Evolutionary conservation across 139 green algal genomes (phyloP), one percentile per base, ranked within the genome.

Genomic region (Mesotaenium endlicherianum): DNA sequence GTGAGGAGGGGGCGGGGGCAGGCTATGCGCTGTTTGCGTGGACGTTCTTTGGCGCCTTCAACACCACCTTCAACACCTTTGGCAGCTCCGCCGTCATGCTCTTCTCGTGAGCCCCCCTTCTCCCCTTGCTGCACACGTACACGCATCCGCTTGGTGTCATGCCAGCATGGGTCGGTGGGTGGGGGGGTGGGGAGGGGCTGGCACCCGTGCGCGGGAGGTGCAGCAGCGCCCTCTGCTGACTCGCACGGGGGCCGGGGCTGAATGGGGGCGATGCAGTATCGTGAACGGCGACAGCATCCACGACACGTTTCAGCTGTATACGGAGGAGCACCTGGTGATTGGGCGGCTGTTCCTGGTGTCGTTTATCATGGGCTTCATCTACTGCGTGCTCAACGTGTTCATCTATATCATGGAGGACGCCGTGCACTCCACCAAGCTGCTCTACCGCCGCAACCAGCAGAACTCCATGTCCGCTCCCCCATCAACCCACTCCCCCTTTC

Each of bases 381-480:
- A 86, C 80, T n/a, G 40, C 26, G 75, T 87, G 38, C 75, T 87
- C 40, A 87, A 87, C 38, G 77, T 86, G 14, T 79, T 86, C n/a
- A 87, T 78, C 8, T 80, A 80, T 8, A 75, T 86, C 30, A 86
- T 80, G 74, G 74, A 87, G 31, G 80, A 86, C n/a, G 75, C 77
- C 6, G 80, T 80, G 30, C 30, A 88, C 47, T 53, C 30, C 41
- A 26, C 75, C 43, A 85, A 60, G 74, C 16, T 64, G 50, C 50
- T 64, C 50, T 64, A 64, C 26, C 20, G 50, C 20, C 20, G 50
- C 20, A 64, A 64, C 50, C 20, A 20, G 50, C 50, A 64, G 50
- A 64, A 20, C 50, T 64, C 50, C 50, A 26, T 26, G 20, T 64
- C 50, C 50, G 26, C 26, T 20, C 26, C 20, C 26, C 20, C 26